Base-by-base conservation (phyloP, 2,329 filamentous ascomycete genomes). In the Ramularia endophylla region DNA sequence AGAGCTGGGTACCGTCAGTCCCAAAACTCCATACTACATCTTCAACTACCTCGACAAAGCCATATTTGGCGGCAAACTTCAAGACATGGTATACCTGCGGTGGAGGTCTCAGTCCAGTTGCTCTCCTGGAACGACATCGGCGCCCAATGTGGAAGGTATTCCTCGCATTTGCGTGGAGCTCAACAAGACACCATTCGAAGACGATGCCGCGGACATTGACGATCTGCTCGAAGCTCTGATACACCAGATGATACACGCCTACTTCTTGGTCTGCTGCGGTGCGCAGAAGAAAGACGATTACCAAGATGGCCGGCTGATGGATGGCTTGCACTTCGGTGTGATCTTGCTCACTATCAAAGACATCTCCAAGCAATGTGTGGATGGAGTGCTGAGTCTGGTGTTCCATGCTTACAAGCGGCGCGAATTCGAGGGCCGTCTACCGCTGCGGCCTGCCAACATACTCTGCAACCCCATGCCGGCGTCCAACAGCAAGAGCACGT, bases 221-320 rank as follows among this genome's bases (percentile, higher is more conserved):
- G 56, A 64, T 8, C 52, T 66, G 18, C 46, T 68, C 11, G 64
- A 62, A 12, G 55, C 50, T 5, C 47, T 68, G 29, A 60, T 70
- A 5, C 67, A 70, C 41, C 67, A 70, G 32, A 69, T 69, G 66
- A 67, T 69, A 27, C 66, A 70, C 36, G 66, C 65, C 11, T 70
- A 63, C 50, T 66, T 69, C 41, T 55, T 69, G 3, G 55, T 68
- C n/a, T 61, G 62, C 37, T 69, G 66, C 36, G 64, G 64, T 7
- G 56, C 59, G 2, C 58, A 63, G 40, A 49, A 56, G 11, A 57
- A 58, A 22, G 54, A 56, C 4, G 53, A 52, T 1, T 54, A 44
- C 17, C 44, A 45, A 25, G 66, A 66, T 27, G 61, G 59, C 3
- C 55, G 65, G 7, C 50, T 69, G 17, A 47, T 47, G 20, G 65